Evolutionary conservation across 2,329 filamentous ascomycete species (phyloP).

Genomic region (Xylaria polymorpha): DNA sequence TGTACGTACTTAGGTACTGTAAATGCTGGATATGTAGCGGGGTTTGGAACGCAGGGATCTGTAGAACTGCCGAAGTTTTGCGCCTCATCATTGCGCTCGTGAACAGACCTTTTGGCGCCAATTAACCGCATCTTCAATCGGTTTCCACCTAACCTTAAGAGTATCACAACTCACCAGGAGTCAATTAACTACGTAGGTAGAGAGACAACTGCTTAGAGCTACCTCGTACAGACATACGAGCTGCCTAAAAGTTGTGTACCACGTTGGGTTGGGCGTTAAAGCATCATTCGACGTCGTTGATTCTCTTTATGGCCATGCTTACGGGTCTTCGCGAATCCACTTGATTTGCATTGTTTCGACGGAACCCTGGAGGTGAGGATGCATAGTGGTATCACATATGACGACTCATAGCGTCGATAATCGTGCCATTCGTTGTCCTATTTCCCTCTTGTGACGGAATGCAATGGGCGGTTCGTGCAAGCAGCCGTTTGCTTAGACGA

Average conservation of each 20-base stretch:
- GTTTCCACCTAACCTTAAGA: neutral
- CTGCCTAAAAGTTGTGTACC: neutral
- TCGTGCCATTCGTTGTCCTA: neutral
- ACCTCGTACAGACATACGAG: neutral
- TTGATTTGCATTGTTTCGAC: constrained; percentile 15
- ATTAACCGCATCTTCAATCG: neutral
- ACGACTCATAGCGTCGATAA: neutral
- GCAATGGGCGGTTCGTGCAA: constrained; percentile 5
- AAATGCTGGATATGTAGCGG: neutral
- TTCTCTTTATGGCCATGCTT: constrained; percentile 1
- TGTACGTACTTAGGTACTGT: neutral
- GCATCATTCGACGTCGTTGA: constrained; percentile 9
- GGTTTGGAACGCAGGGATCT: constrained; percentile 19
- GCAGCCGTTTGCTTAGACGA: neutral
- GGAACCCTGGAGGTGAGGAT: constrained; percentile 1
- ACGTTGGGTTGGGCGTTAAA: neutral
- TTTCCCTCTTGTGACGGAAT: constrained; percentile 4
- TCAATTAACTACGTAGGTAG: neutral
- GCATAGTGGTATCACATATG: constrained; percentile 4
- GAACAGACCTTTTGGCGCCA: neutral
- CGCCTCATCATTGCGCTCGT: constrained; percentile 10
- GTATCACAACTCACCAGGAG: too few relatives aligned
- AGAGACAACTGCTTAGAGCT: neutral
- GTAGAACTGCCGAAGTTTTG: constrained; percentile 35
- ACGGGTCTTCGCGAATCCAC: neutral